These are phyloP conservation scores for Brassica incana DNA, from an alignment of 345 rosid genomes.

Conservation along the genomic window DNA sequence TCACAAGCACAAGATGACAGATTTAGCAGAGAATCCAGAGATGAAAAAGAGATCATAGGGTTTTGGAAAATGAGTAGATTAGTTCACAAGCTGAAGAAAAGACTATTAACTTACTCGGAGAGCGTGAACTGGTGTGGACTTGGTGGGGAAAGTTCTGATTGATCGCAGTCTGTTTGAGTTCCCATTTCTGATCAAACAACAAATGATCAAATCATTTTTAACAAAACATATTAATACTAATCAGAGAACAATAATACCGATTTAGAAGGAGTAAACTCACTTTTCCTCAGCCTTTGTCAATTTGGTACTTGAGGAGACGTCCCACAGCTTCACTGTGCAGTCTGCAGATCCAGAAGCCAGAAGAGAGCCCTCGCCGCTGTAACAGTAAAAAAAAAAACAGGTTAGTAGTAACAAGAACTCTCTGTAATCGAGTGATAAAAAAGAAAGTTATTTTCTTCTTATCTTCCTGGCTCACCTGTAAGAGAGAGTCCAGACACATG, in stretches of 20 bases:
- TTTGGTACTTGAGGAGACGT: constrained; percentile 71
- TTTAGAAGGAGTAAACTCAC: constrained; percentile 40
- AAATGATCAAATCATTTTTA: constrained; percentile 1
- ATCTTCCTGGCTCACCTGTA: constrained; percentile 58
- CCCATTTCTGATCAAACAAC: constrained; percentile 55
- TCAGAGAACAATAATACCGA: not conserved
- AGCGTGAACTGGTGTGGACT: constrained; percentile 74
- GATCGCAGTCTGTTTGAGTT: constrained; percentile 70
- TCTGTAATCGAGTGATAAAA: not conserved
- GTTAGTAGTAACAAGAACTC: not conserved
- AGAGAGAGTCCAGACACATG: constrained; percentile 87
- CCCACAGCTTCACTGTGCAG: constrained; percentile 92
- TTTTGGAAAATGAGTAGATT: too few species aligned
- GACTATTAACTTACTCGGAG: constrained; percentile 50
- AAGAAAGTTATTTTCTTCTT: not conserved
- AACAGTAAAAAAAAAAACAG: constrained; percentile 1
- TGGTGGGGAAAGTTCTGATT: constrained; percentile 79
- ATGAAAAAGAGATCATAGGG: not conserved
- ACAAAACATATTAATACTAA: not conserved
- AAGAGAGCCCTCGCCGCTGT: constrained; percentile 90
- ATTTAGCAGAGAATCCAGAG: not conserved
- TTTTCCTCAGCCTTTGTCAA: constrained; percentile 64
- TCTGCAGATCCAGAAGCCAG: constrained; percentile 98
- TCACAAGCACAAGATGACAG: not conserved
- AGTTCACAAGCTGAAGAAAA: not conserved